Percentiles rank a stretch among this genome's conserved stretches.
phyloP scores from a whole-genome alignment of 73 alveolate species.

The Paramecium primaurelia region DNA sequence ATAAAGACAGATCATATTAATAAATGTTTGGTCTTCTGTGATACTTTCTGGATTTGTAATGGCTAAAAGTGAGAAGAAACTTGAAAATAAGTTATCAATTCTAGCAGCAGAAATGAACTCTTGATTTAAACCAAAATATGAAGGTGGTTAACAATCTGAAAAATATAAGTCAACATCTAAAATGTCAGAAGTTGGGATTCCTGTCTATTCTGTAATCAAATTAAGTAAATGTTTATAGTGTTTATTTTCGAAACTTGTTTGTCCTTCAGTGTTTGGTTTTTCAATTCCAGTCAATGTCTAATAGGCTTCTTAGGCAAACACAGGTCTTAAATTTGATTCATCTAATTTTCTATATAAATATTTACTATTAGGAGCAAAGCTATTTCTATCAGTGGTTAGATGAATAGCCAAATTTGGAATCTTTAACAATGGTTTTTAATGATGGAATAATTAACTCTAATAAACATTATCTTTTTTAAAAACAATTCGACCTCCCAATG shows the following conservation, averaged over 20 bases:
- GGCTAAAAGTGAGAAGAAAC: constrained; percentile 88
- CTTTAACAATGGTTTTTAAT: constrained; percentile 85
- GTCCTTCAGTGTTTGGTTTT: constrained; percentile 48
- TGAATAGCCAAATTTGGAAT: constrained; percentile 97
- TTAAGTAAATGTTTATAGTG: constrained; percentile 76
- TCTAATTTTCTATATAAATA: not conserved
- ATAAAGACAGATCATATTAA: constrained; percentile 84
- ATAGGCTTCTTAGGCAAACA: constrained; percentile 84
- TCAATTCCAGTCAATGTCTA: constrained; percentile 66
- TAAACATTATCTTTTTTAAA: constrained; percentile 76
- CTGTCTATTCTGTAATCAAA: constrained; percentile 77
- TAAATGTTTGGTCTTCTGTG: constrained; percentile 71
- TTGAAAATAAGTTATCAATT: constrained; percentile 90
- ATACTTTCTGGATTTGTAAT: constrained; percentile 76
- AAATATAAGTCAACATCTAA: constrained; percentile 91
- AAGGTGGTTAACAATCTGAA: constrained; percentile 89
- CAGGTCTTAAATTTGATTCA: constrained; percentile 93
- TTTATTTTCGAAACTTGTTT: constrained; percentile 83
- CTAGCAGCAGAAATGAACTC: constrained; percentile 95
- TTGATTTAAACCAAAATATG: constrained; percentile 88
- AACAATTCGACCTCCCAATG: constrained; percentile 95
- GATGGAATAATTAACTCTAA: constrained; percentile 81
- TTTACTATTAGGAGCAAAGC: constrained; percentile 76
- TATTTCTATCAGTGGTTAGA: constrained; percentile 85
- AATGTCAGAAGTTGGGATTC: constrained; percentile 77